Percentiles rank a stretch among this genome's conserved stretches.
phyloP scores from a whole-genome alignment of 106 monocot genomes.

The Dactylorhiza incarnata region DNA sequence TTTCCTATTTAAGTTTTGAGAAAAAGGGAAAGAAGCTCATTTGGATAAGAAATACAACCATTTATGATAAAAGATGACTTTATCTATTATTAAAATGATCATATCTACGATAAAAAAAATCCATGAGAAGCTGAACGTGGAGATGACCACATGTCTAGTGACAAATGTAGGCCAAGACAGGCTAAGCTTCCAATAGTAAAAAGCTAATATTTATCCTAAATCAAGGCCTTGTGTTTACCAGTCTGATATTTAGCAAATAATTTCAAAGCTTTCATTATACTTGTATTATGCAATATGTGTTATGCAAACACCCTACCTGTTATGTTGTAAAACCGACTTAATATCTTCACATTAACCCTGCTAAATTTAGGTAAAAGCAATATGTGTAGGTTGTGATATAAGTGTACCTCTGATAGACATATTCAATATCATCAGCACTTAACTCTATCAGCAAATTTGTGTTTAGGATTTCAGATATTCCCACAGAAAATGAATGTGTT shows the following conservation, averaged over 20 bases:
- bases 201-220: not conserved
- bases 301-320: not conserved
- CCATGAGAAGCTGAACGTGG: not conserved
- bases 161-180: not conserved
- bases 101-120: no score
- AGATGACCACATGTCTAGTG: not conserved
- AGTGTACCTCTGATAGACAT: slow-evolving; percentile 83
- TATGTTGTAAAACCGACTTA: not conserved
- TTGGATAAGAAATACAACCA: no score
- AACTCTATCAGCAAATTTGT: slow-evolving; percentile 79
- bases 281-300: not conserved
- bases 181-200: not conserved
- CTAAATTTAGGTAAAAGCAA: not conserved
- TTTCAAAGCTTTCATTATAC: not conserved
- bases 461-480: slow-evolving; percentile 85
- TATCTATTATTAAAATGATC: no score
- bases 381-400: not conserved
- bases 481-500: slow-evolving; percentile 83
- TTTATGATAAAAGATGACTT: no score
- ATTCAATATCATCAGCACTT: slow-evolving; percentile 93
- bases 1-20: no score
- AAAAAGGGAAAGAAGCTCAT: no score
- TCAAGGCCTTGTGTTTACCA: not conserved
- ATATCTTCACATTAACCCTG: not conserved
- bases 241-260: not conserved